phyloP scores from a whole-genome alignment of 306 rosid species.

The Vachellia pachyceras region DNA sequence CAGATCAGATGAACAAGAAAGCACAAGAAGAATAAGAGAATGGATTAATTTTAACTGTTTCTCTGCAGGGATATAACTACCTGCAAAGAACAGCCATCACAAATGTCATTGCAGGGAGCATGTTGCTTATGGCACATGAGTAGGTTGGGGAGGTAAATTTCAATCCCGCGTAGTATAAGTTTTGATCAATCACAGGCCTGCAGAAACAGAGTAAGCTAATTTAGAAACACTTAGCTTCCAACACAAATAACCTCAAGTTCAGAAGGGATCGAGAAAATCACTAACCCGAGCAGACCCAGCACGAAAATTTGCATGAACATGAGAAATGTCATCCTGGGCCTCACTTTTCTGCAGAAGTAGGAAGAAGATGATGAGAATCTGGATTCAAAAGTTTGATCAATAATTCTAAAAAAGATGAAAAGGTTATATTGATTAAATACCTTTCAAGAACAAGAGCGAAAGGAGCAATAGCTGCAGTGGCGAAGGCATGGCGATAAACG shows the following conservation, averaged over 20 bases:
- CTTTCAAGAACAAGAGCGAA: slow-evolving; percentile 88
- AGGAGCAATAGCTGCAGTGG: slow-evolving; percentile 87
- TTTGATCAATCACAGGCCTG: slow-evolving; percentile 95
- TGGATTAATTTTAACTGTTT: not conserved
- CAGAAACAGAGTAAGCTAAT: not conserved
- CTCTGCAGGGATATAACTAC: slow-evolving; percentile 24
- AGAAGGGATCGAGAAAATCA: slow-evolving; percentile 1
- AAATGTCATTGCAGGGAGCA: slow-evolving; percentile 95
- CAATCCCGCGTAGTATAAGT: slow-evolving; percentile 85
- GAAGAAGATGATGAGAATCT: slow-evolving; percentile 10
- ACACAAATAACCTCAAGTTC: not conserved
- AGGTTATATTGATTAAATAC: slow-evolving; percentile 37
- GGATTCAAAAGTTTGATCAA: not conserved
- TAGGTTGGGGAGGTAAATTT: slow-evolving; percentile 89
- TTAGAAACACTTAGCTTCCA: not conserved
- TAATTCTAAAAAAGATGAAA: not conserved
- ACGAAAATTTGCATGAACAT: slow-evolving; percentile 77
- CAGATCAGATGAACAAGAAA: not conserved
- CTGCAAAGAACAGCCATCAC: slow-evolving; percentile 84
- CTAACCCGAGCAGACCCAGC: slow-evolving; percentile 94
- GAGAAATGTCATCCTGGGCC: slow-evolving; percentile 85
- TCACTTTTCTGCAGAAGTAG: slow-evolving; percentile 63
- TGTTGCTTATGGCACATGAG: slow-evolving; percentile 86
- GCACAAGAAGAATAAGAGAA: not conserved
- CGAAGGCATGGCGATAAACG: slow-evolving; percentile 90